Base-by-base conservation (phyloP, 768 basidiomycete genomes). In the Strobilomyces dryophilus region DNA sequence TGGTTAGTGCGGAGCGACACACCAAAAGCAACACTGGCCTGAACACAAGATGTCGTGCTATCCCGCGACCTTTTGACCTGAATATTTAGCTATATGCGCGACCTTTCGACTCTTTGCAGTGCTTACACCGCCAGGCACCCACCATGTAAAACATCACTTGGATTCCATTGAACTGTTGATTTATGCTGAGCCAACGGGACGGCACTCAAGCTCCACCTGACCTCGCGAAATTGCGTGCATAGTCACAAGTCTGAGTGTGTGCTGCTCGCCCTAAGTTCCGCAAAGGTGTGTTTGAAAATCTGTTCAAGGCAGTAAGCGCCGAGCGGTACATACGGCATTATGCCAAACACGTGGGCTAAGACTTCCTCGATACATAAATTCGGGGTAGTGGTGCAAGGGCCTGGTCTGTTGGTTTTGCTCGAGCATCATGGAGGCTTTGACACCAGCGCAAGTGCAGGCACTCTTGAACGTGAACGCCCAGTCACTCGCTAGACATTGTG, bases 1-100 rank as follows among this genome's bases (percentile, higher is more conserved):
- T 17, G 24, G 43, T n/a, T 47, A 75, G 73, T 74, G 73, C 41
- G 69, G 68, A 18, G 43, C 55, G 34, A 49, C 52, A n/a, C 74
- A 76, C 53, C 74, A 76, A 47, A 72, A 63, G 44, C 56, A 68
- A 50, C 67, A 67, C 21, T 76, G 29, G 29, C 29, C 29, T 29
- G 29, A 29, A 29, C 29, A 29, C 29, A 29, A 29, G 8, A 29
- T 1, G 29, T 29, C 9, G 29, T 29, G 29, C 29, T 29, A 29
- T 29, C 29, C 9, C 8, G 3, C 29, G 9, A 29, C 29, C 8
- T 29, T 29, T 9, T 29, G 29, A 29, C n/a, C 24, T 26, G n/a
- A 36, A 35, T 6, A 15, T 24, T 15, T 3, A n/a, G 36, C 26
- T 26, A 11, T 40, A 29, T 29, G 27, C 26, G 18, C 18, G 26